Conservation (phyloP, 306 rosid genomes). For the Neltuma alba region DNA sequence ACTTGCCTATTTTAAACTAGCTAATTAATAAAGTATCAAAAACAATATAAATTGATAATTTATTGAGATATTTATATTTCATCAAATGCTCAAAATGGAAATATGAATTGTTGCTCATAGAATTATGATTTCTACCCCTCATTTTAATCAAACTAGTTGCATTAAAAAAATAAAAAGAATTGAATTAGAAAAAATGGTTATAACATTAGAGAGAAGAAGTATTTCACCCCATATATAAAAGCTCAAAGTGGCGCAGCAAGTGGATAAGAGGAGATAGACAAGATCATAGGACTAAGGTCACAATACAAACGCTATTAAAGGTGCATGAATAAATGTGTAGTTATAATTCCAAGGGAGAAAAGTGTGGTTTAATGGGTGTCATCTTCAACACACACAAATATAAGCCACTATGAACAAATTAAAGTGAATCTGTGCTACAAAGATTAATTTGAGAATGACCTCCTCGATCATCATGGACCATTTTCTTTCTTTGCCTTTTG, state of each 20-base stretch:
- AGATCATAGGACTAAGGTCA: background rate
- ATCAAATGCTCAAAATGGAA: background rate
- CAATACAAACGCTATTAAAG: background rate
- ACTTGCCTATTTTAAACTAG: background rate
- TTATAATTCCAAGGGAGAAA: background rate
- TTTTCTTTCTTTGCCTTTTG: background rate
- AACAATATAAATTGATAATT: background rate
- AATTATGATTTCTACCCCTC: background rate
- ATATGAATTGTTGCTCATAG: background rate
- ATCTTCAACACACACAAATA: constrained; percentile 21
- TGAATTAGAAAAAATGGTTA: background rate
- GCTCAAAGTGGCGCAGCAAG: background rate
- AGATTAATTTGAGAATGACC: constrained; percentile 32
- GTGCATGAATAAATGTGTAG: background rate
- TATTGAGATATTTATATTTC: background rate
- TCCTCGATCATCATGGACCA: constrained; percentile 11
- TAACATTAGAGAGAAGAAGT: background rate
- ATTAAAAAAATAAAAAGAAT: background rate
- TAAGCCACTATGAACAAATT: constrained; percentile 22
- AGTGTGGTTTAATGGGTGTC: constrained; percentile 31
- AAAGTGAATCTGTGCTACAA: constrained; percentile 24
- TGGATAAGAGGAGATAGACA: background rate
- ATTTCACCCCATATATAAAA: background rate
- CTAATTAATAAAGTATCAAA: too few relatives aligned
- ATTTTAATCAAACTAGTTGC: background rate